A percentile compares a stretch with the other conserved stretches of the same genome.
Conservation (phyloP, 2,329 filamentous ascomycete genomes). For the Claviceps lovelessii region DNA sequence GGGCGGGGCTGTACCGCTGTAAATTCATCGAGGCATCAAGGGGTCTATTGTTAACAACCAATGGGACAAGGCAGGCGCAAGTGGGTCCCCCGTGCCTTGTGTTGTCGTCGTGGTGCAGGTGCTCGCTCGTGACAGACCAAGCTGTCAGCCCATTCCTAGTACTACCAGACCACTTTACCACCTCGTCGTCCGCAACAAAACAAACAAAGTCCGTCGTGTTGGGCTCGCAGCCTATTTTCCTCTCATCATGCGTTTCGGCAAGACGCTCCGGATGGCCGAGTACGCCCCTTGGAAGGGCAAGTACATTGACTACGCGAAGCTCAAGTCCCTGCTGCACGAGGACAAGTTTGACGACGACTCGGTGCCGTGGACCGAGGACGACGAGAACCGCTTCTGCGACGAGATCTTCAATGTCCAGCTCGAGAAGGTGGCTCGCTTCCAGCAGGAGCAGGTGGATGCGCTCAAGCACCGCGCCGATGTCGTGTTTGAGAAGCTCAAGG, state of each 20-base stretch:
- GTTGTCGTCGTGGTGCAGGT: too few species aligned
- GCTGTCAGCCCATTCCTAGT: too few species aligned
- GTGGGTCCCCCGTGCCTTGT: too few species aligned
- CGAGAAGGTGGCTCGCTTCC: constrained; percentile 87
- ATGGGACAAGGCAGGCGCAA: too few species aligned
- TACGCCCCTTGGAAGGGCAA: constrained; percentile 83
- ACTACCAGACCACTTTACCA: too few species aligned
- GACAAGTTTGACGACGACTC: constrained; percentile 47
- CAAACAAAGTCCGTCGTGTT: neutral
- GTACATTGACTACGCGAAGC: constrained; percentile 90
- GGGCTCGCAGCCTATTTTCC: neutral
- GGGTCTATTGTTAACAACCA: too few species aligned
- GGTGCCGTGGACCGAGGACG: constrained; percentile 74
- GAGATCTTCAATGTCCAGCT: constrained; percentile 90
- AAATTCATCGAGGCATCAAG: too few species aligned
- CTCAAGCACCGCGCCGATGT: constrained; percentile 40
- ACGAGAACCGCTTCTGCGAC: constrained; percentile 87
- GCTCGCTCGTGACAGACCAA: too few species aligned
- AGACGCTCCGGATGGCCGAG: constrained; percentile 64
- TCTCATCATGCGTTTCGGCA: constrained; percentile 72
- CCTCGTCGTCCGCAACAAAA: neutral
- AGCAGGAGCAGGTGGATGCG: constrained; percentile 56
- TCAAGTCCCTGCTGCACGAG: constrained; percentile 80
- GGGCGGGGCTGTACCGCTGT: too few species aligned
- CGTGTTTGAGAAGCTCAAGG: constrained; percentile 57